Evolutionary conservation across 164 flowering plant genomes (phyloP), one percentile per base, ranked within the genome.

Genomic region (Chloranthus sessilifolius): DNA sequence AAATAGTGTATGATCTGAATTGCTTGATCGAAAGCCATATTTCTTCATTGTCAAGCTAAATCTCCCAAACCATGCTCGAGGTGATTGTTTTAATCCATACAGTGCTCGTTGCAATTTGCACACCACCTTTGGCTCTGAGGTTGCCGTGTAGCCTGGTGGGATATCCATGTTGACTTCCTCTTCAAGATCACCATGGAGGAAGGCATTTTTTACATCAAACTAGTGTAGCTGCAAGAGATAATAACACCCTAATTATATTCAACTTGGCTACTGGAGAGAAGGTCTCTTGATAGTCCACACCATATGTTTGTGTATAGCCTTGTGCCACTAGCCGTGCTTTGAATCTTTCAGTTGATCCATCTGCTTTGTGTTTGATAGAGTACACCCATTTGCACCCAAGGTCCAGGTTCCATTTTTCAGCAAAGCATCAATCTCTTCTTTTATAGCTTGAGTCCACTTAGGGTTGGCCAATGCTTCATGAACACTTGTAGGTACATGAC

Each of bases 361-460:
- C 16, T 2, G 52, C 38, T 11, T 47, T 47, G 38, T 47, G 23
- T 47, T 31, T 47, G 25, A 47, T 47, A 7, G 52, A 19, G 38
- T 8, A 21, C 5, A 47, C 52, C 52, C 52, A 30, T 19, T 31
- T 47, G 37, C 37, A 47, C 11, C 52, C 37, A 29, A 7, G 10
- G 2, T 20, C 26, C 52, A 30, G 3, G 26, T 30, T 7, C 17
- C n/a, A 19, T 30, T 17, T 25, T 47, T 31, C n/a, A n/a, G n/a
- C n/a, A n/a, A n/a, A n/a, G n/a, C n/a, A n/a, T n/a, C n/a, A n/a
- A n/a, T n/a, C n/a, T n/a, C n/a, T n/a, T n/a, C n/a, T n/a, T n/a
- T n/a, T n/a, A n/a, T n/a, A n/a, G n/a, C n/a, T n/a, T n/a, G n/a
- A n/a, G n/a, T n/a, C n/a, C n/a, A n/a, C n/a, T n/a, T n/a, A n/a